Evolutionary conservation across 2,329 filamentous ascomycete genomes (phyloP), one percentile per base, ranked within the genome.

Genomic region (Penicillium verrucosum): DNA sequence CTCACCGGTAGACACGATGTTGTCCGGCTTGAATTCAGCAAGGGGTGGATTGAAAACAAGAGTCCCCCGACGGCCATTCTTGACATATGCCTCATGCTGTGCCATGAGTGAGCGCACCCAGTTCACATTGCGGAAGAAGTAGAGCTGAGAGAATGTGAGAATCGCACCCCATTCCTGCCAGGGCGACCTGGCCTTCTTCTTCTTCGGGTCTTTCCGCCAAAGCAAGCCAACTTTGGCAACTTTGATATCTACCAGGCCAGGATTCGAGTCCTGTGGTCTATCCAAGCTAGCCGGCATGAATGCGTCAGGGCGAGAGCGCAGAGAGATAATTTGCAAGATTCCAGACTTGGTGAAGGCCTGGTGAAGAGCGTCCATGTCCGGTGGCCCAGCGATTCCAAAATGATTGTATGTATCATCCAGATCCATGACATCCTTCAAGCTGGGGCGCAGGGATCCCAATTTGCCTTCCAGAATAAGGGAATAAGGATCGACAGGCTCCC

Each of bases 161-260:
- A 99, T 89, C 25, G 92, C 94, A 51, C 94, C 94, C 94, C 94
- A 99, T 81, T 99, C 94, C 70, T 97, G 93, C 94, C 94, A 99
- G 1, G 94, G 93, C 11, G 93, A 97, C 42, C 93, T 85, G 0
- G 92, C 89, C 74, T 95, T 96, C 77, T 94, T 93, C 76, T 93
- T 96, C 77, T 96, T 97, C 1, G 83, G 78, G 62, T 96, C 92
- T 71, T 99, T 99, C 43, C 94, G 86, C 94, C 94, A 99, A 32
- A 99, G 73, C 1, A 96, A 78, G 4, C 94, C 94, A 48, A 99
- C 92, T 73, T 97, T 99, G 43, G 93, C 96, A 44, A 97, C 89
- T 66, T 96, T 96, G 70, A 99, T 96, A 73, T 97, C 93, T 11
- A 99, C 93, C 57, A 99, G 89, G 12, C 94, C 94, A 3, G 92